Percentiles rank a stretch among this genome's conserved stretches.
Conservation (phyloP, 768 basidiomycete species). For the Phanerochaete sordida region DNA sequence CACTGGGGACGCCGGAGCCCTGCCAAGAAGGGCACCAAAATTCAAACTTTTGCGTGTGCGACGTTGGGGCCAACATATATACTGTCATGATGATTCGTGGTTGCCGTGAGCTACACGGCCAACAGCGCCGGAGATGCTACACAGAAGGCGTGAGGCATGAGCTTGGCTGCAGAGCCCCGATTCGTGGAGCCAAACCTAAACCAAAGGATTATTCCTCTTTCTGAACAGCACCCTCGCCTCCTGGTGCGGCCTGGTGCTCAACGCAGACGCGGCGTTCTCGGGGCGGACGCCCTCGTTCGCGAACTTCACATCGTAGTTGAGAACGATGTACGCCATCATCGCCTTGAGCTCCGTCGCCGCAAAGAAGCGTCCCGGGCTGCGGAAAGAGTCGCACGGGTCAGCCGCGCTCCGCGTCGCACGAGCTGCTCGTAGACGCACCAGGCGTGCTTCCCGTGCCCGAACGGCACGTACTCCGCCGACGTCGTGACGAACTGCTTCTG, state of each 20-base stretch:
- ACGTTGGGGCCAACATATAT: too few relatives aligned
- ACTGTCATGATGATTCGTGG: too few relatives aligned
- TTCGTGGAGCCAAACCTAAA: too few relatives aligned
- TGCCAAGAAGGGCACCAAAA: too few relatives aligned
- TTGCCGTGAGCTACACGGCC: too few relatives aligned
- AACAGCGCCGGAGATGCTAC: too few relatives aligned
- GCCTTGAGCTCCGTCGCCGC: constrained; percentile 4
- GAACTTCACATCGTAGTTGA: constrained; percentile 7
- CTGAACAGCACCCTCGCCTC: constrained; percentile 25
- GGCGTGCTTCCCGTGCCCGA: constrained; percentile 8
- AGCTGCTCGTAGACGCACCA: constrained; percentile 3
- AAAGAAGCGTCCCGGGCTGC: constrained; percentile 8
- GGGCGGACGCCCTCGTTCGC: constrained; percentile 4
- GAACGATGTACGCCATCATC: constrained; percentile 5
- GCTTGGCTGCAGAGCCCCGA: too few relatives aligned
- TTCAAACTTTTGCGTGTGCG: too few relatives aligned
- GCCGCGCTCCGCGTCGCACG: not conserved
- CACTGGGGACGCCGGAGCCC: too few relatives aligned
- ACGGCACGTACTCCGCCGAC: constrained; percentile 1
- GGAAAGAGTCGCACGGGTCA: not conserved
- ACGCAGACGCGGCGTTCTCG: not conserved
- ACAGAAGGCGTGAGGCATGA: too few relatives aligned
- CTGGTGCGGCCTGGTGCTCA: constrained; percentile 15
- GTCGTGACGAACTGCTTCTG: constrained; percentile 1
- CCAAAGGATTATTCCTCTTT: too few relatives aligned